Base-by-base conservation (phyloP, 2,329 filamentous ascomycete species). In the Fusarium sp. region DNA sequence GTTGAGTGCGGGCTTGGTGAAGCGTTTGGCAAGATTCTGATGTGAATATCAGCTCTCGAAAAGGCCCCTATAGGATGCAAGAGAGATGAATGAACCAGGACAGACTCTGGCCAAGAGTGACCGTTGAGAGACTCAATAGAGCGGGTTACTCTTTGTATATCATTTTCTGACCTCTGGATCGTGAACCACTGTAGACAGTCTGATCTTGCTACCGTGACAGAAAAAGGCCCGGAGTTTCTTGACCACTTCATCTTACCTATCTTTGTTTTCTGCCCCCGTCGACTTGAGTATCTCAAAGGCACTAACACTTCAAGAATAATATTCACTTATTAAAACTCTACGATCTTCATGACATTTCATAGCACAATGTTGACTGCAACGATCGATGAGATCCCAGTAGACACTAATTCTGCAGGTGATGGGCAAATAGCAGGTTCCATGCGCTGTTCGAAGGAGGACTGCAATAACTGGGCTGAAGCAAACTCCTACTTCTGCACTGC, bases 1-100 rank as follows among this genome's bases (percentile, higher is more conserved):
- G 79, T 78, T 9, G 83, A 85, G 54, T 73, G 46, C 37, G 77
- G 72, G 1, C 54, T 79, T 1, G 77, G 76, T 9, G 77, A 77
- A 10, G 77, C 77, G 0, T 79, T 79, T 50, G 67, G 67, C 4
- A 79, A 77, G 23, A 76, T 79, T 12, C 40, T 79, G 21, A 77
- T 79, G 70, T 79, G 65, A 53, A 46, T 28, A 1, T 1, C 10
- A 15, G 23, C 9, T 4, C 15, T 18, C 3, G 8, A n/a, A 33
- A 23, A 15, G 15, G 18, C 7, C 16, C 9, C 19, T 3, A 16
- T 18, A 7, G 2, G 6, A 52, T 25, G 12, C 2, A 28, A 54
- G 23, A 38, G 7, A 6, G 7, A 18, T 9, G 9, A n/a, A 16
- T 9, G 19, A n/a, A 12, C 5, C 10, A 18, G 3, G 18, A 3